Conservation (phyloP, 805 yeast species). For the Candida qinlingensis region DNA sequence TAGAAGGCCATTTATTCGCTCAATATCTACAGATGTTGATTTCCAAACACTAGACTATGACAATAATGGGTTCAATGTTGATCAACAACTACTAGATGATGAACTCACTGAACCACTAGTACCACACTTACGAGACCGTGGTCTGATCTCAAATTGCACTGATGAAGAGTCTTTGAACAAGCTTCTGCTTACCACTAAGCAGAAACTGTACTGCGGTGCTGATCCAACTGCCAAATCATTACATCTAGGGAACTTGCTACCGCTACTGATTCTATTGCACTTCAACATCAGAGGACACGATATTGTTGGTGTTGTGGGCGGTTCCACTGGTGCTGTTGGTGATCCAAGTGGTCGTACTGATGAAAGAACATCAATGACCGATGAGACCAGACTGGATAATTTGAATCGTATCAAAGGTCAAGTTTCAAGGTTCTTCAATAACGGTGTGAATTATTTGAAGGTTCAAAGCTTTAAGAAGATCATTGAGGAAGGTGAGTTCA, state of each 20-base stretch:
- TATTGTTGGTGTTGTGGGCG: slow-evolving; percentile 82
- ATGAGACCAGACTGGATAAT: slow-evolving; percentile 47
- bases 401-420: slow-evolving; percentile 57
- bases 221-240: slow-evolving; percentile 91
- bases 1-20: neutral
- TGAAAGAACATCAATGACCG: slow-evolving; percentile 62
- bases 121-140: slow-evolving; percentile 38
- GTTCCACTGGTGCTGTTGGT: slow-evolving; percentile 94
- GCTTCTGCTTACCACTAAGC: slow-evolving; percentile 17
- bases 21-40: neutral
- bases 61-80: slow-evolving; percentile 12
- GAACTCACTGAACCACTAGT: slow-evolving; percentile 37
- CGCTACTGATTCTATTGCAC: slow-evolving; percentile 79
- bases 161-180: slow-evolving; percentile 23
- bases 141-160: slow-evolving; percentile 38
- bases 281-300: slow-evolving; percentile 81
- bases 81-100: slow-evolving; percentile 15
- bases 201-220: slow-evolving; percentile 83
- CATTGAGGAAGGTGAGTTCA: slow-evolving; percentile 36
- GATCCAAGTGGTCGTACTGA: slow-evolving; percentile 91
- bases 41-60: slow-evolving; percentile 2
- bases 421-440: slow-evolving; percentile 51
- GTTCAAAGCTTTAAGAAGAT: slow-evolving; percentile 22
- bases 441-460: slow-evolving; percentile 59
- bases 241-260: slow-evolving; percentile 87